Evolutionary conservation across 768 basidiomycete genomes (phyloP), one percentile per base, ranked within the genome.

Genomic region (Boletus pseudopeckii): DNA sequence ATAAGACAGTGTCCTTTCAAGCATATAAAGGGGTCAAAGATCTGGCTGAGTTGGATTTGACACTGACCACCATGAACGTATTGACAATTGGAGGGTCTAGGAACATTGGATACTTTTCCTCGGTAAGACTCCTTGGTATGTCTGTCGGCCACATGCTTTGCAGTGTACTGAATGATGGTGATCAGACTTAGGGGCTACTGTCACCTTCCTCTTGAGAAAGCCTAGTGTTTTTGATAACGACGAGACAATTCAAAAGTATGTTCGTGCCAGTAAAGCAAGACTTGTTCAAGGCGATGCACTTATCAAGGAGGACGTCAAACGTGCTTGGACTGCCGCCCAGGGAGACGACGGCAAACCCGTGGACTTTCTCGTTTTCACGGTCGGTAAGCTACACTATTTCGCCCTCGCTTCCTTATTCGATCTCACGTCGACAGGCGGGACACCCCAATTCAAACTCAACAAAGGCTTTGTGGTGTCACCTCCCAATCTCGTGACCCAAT

Each of bases 261-360:
- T 88, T 45, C 64, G 72, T 44, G 61, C 72, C 0, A 84, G 83
- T 5, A 75, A 75, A 48, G 87, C 80, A 2, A 74, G 67, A 11
- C 67, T 88, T 8, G 61, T 85, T 10, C 74, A 81, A 55, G 87
- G 87, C 6, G 85, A 89, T 57, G 86, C 82, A 0, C 72, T 83
- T 7, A 72, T 76, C 34, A 64, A 74, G 50, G 74, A 71, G 1
- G 82, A 87, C 56, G 76, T 85, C 48, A 53, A 72, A 54, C 70
- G 66, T 15, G 82, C 75, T 3, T 86, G 85, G 84, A 63, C 72
- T 5, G 73, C 76, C 1, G 68, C 65, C 0, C 54, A 61, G 49
- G 69, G 64, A 2, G 65, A 63, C 11, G 45, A 61, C 17, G 38
- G 61, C 22, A 68, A 62, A 17, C 65, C 70, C 2, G 74, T 86